Evolutionary conservation across 1,284 basidiomycete species (phyloP).

Genomic region (Sphagnurus paluster): DNA sequence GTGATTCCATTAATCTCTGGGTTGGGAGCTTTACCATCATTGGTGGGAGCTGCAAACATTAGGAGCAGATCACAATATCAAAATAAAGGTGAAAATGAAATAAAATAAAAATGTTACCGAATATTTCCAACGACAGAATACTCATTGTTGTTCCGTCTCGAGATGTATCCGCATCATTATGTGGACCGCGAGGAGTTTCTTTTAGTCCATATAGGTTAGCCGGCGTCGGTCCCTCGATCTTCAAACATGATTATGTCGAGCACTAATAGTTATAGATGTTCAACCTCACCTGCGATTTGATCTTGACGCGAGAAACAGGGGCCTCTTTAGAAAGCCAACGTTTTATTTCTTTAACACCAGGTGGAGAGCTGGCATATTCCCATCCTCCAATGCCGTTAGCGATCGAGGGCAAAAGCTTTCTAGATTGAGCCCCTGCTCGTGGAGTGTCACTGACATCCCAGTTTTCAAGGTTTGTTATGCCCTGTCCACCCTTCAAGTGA

Average conservation of each 20-base stretch:
- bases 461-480: constrained; percentile 50
- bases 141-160: constrained; percentile 81
- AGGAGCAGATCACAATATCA: neutral
- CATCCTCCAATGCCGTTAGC: constrained; percentile 54
- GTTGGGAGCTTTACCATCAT: constrained; percentile 67
- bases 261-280: neutral
- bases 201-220: constrained; percentile 69
- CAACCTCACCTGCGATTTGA: constrained; percentile 52
- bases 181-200: constrained; percentile 46
- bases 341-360: constrained; percentile 50
- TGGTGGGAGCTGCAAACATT: constrained; percentile 55
- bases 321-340: constrained; percentile 47
- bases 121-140: constrained; percentile 80
- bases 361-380: constrained; percentile 76
- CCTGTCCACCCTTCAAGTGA: constrained; percentile 62
- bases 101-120: constrained; percentile 53
- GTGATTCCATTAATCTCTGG: constrained; percentile 70
- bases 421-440: constrained; percentile 1
- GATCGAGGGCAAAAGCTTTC: constrained; percentile 17
- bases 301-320: constrained; percentile 23
- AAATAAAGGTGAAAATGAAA: neutral
- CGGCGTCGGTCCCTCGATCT: constrained; percentile 84
- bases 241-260: neutral
- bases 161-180: constrained; percentile 33
- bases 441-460: constrained; percentile 38